Percentiles rank a stretch among this genome's conserved stretches.
phyloP scores from a whole-genome alignment of 192 early-diverging fungal species.

The Backusella tarrabulga region DNA sequence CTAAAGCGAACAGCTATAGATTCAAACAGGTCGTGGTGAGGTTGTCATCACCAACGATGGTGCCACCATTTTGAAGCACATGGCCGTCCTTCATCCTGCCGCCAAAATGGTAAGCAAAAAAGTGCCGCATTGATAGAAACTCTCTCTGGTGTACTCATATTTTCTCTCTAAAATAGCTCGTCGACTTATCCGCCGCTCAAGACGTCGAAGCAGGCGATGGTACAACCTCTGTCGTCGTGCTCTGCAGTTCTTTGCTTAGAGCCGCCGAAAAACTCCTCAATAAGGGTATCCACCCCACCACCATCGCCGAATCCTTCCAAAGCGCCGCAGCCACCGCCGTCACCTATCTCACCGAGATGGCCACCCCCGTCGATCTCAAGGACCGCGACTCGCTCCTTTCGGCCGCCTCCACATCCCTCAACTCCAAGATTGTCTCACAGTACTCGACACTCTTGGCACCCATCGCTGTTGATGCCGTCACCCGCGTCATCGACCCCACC shows the following conservation, averaged over 20 bases:
- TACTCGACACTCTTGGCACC: slow-evolving; percentile 93
- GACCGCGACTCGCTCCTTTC: slow-evolving; percentile 92
- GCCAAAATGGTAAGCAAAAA: slow-evolving; percentile 84
- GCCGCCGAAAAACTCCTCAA: slow-evolving; percentile 91
- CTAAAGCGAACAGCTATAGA: slow-evolving; percentile 46
- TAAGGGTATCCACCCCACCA: slow-evolving; percentile 98
- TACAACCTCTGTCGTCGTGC: slow-evolving; percentile 97
- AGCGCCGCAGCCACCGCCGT: slow-evolving; percentile 82
- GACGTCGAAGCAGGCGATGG: slow-evolving; percentile 99
- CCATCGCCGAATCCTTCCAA: slow-evolving; percentile 98
- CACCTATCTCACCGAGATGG: slow-evolving; percentile 88
- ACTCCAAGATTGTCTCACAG: slow-evolving; percentile 99
- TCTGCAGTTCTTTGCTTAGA: slow-evolving; percentile 83
- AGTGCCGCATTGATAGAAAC: no score
- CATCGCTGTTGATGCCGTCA: slow-evolving; percentile 95
- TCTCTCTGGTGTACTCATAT: no score
- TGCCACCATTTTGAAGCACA: slow-evolving; percentile 97
- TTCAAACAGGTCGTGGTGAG: slow-evolving; percentile 88
- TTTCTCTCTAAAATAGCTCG: slow-evolving; percentile 55
- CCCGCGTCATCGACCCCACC: slow-evolving; percentile 87
- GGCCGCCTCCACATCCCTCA: slow-evolving; percentile 92
- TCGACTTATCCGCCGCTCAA: slow-evolving; percentile 97
- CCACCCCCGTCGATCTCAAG: slow-evolving; percentile 78
- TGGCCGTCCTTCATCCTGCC: slow-evolving; percentile 96
- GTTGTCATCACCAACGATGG: slow-evolving; percentile 99